phyloP scores from a whole-genome alignment of 208 protist genomes.

The Leishmania arabica region DNA sequence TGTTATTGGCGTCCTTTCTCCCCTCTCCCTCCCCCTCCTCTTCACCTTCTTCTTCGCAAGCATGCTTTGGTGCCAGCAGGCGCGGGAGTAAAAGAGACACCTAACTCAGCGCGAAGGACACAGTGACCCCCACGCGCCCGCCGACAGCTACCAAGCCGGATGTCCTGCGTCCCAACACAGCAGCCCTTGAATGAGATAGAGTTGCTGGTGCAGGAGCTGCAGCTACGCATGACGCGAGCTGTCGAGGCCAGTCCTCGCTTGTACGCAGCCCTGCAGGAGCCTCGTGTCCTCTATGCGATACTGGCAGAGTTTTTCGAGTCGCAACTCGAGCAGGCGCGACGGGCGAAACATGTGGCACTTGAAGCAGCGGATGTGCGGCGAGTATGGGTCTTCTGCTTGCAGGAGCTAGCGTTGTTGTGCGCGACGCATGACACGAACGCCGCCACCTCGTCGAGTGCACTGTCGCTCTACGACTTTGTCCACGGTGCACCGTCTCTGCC shows the following conservation, averaged over 20 bases:
- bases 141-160: background rate
- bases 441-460: background rate
- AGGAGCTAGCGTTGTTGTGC: background rate
- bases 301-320: conserved; percentile 53
- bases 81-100: background rate
- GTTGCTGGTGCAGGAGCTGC: conserved; percentile 33
- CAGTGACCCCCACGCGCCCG: background rate
- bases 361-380: conserved; percentile 17
- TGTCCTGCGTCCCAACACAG: conserved; percentile 11
- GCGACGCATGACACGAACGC: background rate
- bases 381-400: conserved; percentile 34
- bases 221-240: conserved; percentile 60
- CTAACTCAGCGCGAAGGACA: background rate
- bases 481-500: conserved; percentile 19
- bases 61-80: background rate
- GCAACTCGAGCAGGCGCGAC: conserved; percentile 28
- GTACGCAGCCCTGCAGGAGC: conserved; percentile 10
- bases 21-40: conserved; percentile 5
- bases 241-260: conserved; percentile 45
- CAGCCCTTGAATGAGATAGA: conserved; percentile 22
- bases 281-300: conserved; percentile 37
- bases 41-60: background rate
- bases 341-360: conserved; percentile 21
- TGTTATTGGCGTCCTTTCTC: background rate
- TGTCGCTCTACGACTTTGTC: conserved; percentile 19